Percentiles rank a stretch among this genome's conserved stretches.
Evolutionary conservation across 2,329 filamentous ascomycete genomes (phyloP).

Genomic region (Diaporthe eres): DNA sequence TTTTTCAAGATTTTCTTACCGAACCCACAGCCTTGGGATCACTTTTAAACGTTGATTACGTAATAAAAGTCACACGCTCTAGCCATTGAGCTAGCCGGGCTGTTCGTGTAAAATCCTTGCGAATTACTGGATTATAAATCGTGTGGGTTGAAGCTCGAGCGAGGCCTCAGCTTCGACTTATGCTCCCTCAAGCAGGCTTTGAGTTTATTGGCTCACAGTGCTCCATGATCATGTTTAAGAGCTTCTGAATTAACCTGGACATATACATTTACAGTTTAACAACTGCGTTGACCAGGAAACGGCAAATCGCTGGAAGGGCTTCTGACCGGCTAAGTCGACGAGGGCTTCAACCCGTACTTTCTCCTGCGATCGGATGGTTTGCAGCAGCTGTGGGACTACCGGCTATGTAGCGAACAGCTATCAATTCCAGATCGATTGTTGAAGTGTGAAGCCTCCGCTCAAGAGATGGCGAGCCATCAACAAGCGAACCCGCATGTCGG

Average conservation of each 20-base stretch:
- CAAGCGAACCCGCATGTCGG: background rate
- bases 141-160: background rate
- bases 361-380: background rate
- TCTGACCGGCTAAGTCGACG: background rate
- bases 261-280: background rate
- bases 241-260: background rate
- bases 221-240: background rate
- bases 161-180: background rate
- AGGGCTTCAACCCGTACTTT: background rate
- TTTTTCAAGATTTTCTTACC: too few species aligned
- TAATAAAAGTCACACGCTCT: too few species aligned
- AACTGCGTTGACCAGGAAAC: background rate
- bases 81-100: background rate
- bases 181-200: background rate
- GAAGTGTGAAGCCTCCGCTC: background rate
- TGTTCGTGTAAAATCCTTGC: background rate
- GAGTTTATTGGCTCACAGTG: background rate
- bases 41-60: too few species aligned
- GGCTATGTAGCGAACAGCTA: background rate
- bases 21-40: too few species aligned
- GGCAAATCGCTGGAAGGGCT: background rate
- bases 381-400: background rate
- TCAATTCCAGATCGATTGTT: background rate
- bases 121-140: background rate
- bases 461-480: background rate